Evolutionary conservation across 2,329 filamentous ascomycete genomes (phyloP), one percentile per base, ranked within the genome.

Genomic region (Claviceps paspali): DNA sequence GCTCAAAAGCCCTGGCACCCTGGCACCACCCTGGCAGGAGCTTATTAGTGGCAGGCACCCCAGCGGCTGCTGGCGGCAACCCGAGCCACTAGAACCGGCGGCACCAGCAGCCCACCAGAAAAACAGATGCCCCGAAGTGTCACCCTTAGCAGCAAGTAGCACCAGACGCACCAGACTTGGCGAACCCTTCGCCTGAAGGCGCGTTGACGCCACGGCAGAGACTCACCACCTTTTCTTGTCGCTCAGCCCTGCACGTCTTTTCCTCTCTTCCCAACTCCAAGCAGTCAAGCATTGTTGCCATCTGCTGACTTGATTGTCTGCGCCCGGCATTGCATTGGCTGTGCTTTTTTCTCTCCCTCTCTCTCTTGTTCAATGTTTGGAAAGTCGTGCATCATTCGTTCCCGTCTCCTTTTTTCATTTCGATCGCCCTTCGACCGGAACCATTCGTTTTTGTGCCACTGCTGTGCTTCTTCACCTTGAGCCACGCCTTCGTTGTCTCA

Each of bases 401-500:
- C 8, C 10, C 33, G 9, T 3, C 17, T 33, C 23, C 30, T 21
- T 26, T 33, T 18, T 24, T 18, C 15, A n/a, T 8, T 29, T 3
- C 19, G 19, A 9, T 5, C 14, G 14, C 15, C 21, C 27, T 10
- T 29, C 19, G 31, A 29, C 32, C 15, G 21, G 10, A 27, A 28
- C 29, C 39, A 19, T 36, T 38, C 39, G 36, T 30, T 38, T 30
- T 38, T 38, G 32, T 35, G 29, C 22, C 38, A 39, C 39, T 28
- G 6, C 17, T 31, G 5, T 29, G 10, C 12, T 6, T 33, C 14
- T 22, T 28, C 33, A 22, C n/a, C n/a, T 23, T 36, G 33, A 28
- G 14, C 24, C 18, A 23, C 39, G 29, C 32, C n/a, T 27, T 38
- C 39, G 33, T 32, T 33, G 28, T 38, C 29, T 28, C 22, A 32